Evolutionary conservation across 495 filamentous ascomycete species (phyloP).

Genomic region (Talaromyces ruber): DNA sequence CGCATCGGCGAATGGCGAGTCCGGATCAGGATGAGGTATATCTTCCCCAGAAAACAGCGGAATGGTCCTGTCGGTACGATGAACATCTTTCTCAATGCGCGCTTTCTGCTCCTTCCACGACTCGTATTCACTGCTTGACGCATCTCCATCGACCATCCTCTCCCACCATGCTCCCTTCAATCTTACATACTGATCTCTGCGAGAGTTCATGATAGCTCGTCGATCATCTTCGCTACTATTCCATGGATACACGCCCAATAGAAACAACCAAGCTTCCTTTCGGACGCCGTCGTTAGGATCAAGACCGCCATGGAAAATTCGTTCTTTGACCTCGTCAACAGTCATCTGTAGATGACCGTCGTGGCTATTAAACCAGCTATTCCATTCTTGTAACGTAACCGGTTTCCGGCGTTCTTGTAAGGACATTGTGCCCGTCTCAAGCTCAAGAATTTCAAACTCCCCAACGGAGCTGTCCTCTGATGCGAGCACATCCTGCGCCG

Average conservation of each 20-base stretch:
- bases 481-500: conserved; percentile 83
- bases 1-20: conserved; percentile 82
- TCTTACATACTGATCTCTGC: conserved; percentile 87
- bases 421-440: conserved; percentile 61
- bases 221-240: conserved; percentile 75
- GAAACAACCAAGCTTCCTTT: conserved; percentile 94
- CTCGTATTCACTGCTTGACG: conserved; percentile 68
- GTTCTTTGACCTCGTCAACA: conserved; percentile 86
- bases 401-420: conserved; percentile 66
- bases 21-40: conserved; percentile 94
- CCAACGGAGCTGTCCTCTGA: conserved; percentile 91
- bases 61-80: conserved; percentile 88
- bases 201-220: conserved; percentile 68
- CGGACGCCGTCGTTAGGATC: conserved; percentile 83
- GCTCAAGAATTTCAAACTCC: conserved; percentile 89
- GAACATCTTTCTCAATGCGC: conserved; percentile 92
- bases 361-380: conserved; percentile 65
- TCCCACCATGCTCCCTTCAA: conserved; percentile 97
- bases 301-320: conserved; percentile 90
- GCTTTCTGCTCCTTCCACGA: conserved; percentile 94
- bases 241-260: conserved; percentile 89
- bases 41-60: conserved; percentile 94
- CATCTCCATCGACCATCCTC: conserved; percentile 71
- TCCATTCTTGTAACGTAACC: conserved; percentile 80
- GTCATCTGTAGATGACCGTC: conserved; percentile 71